Base-by-base conservation (phyloP, 2,329 filamentous ascomycete species). In the Knufia petricola region DNA sequence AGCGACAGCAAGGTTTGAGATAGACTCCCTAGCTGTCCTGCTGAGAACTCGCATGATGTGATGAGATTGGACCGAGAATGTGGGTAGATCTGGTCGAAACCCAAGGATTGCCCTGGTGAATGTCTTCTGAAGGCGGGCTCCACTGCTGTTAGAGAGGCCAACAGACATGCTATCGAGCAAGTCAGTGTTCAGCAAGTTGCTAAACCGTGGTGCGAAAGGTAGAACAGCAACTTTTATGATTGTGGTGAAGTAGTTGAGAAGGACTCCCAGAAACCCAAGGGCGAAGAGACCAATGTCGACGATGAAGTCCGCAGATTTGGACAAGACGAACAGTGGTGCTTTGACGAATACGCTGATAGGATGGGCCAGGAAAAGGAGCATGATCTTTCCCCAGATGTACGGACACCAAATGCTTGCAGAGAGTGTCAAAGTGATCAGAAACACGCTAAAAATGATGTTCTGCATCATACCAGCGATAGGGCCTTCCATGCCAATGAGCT, bases 401-500 rank as follows among this genome's bases (percentile, higher is more conserved):
- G 92, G 92, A 45, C 95, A 69, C 69, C 92, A 95, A 38, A 96
- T 80, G 45, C 88, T 90, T 50, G 85, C 71, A 46, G 87, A 83
- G 36, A 98, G 81, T 12, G 89, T 94, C 45, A 90, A 78, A 1
- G 86, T 85, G 12, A 98, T 87, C 23, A 98, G 75, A 39, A 96
- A 83, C 6, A 85, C 84, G 63, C 90, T 95, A 66, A 98, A 98
- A 13, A 95, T 81, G 48, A 86, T 88, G 58, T 98, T 98, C 61
- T 98, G 92, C 57, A 96, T 81, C 4, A 98, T 76, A 2, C 87
- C 88, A 12, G 84, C 83, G 2, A 98, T 74, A 0, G 92, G 92
- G 0, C 92, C 92, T 60, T 94, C 87, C 85, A 98, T 94, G 31
- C 92, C 92, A 51, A 98, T 84, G 13, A 98, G 78, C 64, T 98